Percentiles rank a stretch among this genome's conserved stretches.
These are phyloP conservation scores for Geum urbanum DNA, from an alignment of 306 rosid genomes.

Conservation along the genomic window DNA sequence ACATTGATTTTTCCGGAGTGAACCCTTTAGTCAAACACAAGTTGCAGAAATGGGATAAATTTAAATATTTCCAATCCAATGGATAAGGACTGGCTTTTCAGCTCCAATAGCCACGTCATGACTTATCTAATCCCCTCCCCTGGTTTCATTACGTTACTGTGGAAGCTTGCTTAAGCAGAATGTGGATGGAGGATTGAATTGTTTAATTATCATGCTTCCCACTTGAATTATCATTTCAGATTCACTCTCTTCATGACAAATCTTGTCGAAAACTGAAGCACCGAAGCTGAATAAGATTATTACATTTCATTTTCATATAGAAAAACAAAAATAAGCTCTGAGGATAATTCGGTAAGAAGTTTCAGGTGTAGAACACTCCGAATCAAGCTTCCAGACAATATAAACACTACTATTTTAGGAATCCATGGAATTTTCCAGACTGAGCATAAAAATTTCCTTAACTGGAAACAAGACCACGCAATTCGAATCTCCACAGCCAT, in stretches of 20 bases:
- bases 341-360: too few species aligned
- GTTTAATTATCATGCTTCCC: background rate
- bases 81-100: conserved; percentile 54
- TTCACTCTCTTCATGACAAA: background rate
- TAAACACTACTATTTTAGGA: conserved; percentile 15
- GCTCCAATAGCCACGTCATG: conserved; percentile 41
- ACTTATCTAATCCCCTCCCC: conserved; percentile 26
- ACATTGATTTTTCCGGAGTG: background rate
- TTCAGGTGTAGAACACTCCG: background rate
- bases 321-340: too few species aligned
- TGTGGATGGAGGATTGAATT: background rate
- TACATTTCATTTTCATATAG: background rate
- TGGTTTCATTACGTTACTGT: too few species aligned
- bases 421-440: background rate
- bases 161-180: background rate
- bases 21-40: conserved; percentile 21
- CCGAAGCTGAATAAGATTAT: background rate
- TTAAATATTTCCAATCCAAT: conserved; percentile 17
- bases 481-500: background rate
- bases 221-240: background rate
- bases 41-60: conserved; percentile 43
- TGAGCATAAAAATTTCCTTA: background rate
- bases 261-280: background rate
- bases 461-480: background rate
- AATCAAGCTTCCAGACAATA: conserved; percentile 24